A percentile compares a stretch with the other conserved stretches of the same genome.
Evolutionary conservation across 306 rosid genomes (phyloP).

Genomic region (Vicia faba): DNA sequence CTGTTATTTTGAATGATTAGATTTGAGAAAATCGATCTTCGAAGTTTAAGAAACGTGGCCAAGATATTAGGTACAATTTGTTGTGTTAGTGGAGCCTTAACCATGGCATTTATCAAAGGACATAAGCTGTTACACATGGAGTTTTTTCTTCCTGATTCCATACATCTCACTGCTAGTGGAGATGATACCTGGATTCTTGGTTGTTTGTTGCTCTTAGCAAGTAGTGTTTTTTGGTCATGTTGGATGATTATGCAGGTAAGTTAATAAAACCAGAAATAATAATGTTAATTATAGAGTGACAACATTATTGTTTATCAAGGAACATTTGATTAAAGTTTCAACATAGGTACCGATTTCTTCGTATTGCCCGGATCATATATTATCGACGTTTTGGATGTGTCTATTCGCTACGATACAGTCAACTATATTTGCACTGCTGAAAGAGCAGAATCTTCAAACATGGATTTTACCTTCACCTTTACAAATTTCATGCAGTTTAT

Average conservation of each 20-base stretch:
- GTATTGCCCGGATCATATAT: slow-evolving; percentile 58
- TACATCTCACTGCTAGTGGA: slow-evolving; percentile 30
- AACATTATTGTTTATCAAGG: neutral
- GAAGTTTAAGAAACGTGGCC: slow-evolving; percentile 57
- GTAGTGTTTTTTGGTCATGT: slow-evolving; percentile 54
- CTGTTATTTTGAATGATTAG: slow-evolving; percentile 36
- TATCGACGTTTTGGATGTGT: slow-evolving; percentile 66
- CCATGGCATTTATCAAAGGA: slow-evolving; percentile 70
- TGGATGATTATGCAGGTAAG: slow-evolving; percentile 74
- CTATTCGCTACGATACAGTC: slow-evolving; percentile 55
- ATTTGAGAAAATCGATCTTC: slow-evolving; percentile 51
- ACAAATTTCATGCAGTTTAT: slow-evolving; percentile 56
- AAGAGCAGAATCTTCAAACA: slow-evolving; percentile 44
- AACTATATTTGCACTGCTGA: slow-evolving; percentile 44
- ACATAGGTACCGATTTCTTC: slow-evolving; percentile 64
- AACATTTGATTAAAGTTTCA: slow-evolving; percentile 27
- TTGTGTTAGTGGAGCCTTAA: slow-evolving; percentile 71
- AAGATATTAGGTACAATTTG: slow-evolving; percentile 62
- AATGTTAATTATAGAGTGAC: neutral
- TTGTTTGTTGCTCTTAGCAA: slow-evolving; percentile 52
- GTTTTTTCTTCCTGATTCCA: slow-evolving; percentile 35
- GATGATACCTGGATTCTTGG: slow-evolving; percentile 54
- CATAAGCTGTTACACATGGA: slow-evolving; percentile 54
- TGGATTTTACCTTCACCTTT: slow-evolving; percentile 56
- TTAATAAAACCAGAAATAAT: slow-evolving; percentile 20